Evolutionary conservation across 2,329 filamentous ascomycete species (phyloP), one percentile per base, ranked within the genome.

Genomic region (Sporothrix protearum): DNA sequence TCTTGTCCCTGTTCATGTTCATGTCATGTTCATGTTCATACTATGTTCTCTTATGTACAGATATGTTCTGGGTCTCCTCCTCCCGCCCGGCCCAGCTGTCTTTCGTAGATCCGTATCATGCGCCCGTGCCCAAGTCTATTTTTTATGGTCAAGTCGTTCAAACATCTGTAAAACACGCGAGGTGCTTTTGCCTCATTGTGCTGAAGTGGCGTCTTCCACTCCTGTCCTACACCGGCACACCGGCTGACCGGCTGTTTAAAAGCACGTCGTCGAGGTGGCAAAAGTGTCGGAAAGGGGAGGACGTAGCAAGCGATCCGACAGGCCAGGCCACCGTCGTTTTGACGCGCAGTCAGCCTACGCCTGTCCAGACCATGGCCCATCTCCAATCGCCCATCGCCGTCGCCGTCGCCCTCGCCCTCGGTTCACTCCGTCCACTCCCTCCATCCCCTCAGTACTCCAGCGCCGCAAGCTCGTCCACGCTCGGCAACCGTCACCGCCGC

Each of bases 401-500:
- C n/a, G n/a, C n/a, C n/a, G n/a, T n/a, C n/a, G n/a, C n/a, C n/a
- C n/a, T n/a, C n/a, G n/a, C n/a, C n/a, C n/a, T n/a, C n/a, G n/a
- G n/a, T n/a, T n/a, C n/a, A n/a, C n/a, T n/a, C n/a, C n/a, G n/a
- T n/a, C n/a, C n/a, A n/a, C n/a, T 59, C 55, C 2, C 12, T 25
- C 36, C 22, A 19, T 22, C 22, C 28, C 42, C 9, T 51, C 25
- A 49, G 8, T 39, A 67, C 42, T 49, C 63, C 19, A 66, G 36
- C 10, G 16, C 16, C 19, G 25, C 64, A 49, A 51, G 28, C 28
- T 67, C 45, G 64, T 49, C 64, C 42, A 45, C 14, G 19, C 59
- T 66, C 45, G 28, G 47, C 45, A 53, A 19, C 59, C 51, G 55
- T 28, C 87, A 82, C 57, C 88, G 87, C 77, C 89, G 86, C 71